phyloP scores from a whole-genome alignment of 345 rosid species.

The Geranium brycei region DNA sequence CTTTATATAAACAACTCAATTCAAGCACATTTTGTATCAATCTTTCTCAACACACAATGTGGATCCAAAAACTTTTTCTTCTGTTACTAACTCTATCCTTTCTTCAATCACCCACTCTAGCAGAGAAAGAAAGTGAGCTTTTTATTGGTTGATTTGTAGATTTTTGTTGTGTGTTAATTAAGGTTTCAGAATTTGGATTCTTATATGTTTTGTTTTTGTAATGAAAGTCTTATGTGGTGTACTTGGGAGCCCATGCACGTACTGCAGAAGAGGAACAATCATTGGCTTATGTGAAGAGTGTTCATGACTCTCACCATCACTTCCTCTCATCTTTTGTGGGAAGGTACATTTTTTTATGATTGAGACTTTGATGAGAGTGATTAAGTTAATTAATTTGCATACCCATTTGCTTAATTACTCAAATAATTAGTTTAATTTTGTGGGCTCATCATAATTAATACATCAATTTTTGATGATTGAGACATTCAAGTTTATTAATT shows the following conservation, averaged over 20 bases:
- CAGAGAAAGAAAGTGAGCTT: background rate
- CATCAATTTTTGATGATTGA: no score
- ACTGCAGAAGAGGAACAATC: slow-evolving; percentile 5
- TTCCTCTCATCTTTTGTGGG: slow-evolving; percentile 24
- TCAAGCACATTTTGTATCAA: background rate
- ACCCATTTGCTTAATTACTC: background rate
- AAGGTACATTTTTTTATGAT: slow-evolving; percentile 17
- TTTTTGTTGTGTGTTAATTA: no score
- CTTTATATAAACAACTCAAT: background rate
- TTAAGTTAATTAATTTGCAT: background rate
- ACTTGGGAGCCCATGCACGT: slow-evolving; percentile 22
- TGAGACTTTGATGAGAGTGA: no score
- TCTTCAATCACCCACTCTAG: background rate
- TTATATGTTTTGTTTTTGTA: no score
- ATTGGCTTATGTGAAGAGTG: slow-evolving; percentile 3
- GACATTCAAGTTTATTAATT: no score
- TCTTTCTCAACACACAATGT: background rate
- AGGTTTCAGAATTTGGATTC: background rate
- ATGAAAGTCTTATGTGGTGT: slow-evolving; percentile 22
- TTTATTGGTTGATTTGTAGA: no score
- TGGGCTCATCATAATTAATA: no score
- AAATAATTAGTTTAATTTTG: background rate
- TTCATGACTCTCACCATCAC: slow-evolving; percentile 15
- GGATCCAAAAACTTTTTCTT: background rate
- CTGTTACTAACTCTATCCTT: background rate